Evolutionary conservation across 768 basidiomycete species (phyloP).

Genomic region (Lanmaoa rubissima): DNA sequence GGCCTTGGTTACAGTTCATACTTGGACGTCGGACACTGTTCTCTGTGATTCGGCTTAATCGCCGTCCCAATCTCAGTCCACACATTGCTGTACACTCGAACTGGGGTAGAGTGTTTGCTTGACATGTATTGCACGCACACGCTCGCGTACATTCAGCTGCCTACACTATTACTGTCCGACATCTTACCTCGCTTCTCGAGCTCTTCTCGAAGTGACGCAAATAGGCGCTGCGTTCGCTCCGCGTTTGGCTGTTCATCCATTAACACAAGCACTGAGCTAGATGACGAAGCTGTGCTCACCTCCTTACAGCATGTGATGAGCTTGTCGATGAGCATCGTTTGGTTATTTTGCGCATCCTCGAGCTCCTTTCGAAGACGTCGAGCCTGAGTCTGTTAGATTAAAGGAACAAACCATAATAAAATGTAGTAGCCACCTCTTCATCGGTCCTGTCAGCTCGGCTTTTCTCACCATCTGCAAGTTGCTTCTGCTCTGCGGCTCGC

Average conservation of each 20-base stretch:
- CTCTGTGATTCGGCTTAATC: background rate
- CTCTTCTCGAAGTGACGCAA: constrained; percentile 80
- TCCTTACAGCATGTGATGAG: constrained; percentile 85
- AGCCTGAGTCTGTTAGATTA: constrained; percentile 41
- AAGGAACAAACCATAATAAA: constrained; percentile 1
- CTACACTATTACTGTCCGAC: constrained; percentile 42
- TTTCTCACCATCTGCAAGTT: constrained; percentile 76
- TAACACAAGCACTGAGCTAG: constrained; percentile 5
- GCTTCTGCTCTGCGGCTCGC: constrained; percentile 84
- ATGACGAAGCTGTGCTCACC: constrained; percentile 44
- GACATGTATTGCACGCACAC: constrained; percentile 16
- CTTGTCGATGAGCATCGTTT: constrained; percentile 80
- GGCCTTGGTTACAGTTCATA: no score
- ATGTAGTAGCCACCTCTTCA: constrained; percentile 58
- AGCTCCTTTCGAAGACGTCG: constrained; percentile 71
- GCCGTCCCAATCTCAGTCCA: background rate
- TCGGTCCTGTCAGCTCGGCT: constrained; percentile 62
- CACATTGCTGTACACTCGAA: constrained; percentile 11
- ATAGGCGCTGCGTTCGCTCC: constrained; percentile 78
- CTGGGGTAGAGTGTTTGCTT: constrained; percentile 8
- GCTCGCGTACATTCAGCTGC: constrained; percentile 37
- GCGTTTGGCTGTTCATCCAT: constrained; percentile 61
- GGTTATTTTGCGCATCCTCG: constrained; percentile 76
- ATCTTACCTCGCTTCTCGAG: constrained; percentile 66
- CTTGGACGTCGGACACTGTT: background rate